Evolutionary conservation across 805 yeast genomes (phyloP).

Genomic region (Cyberlindnera maritima): DNA sequence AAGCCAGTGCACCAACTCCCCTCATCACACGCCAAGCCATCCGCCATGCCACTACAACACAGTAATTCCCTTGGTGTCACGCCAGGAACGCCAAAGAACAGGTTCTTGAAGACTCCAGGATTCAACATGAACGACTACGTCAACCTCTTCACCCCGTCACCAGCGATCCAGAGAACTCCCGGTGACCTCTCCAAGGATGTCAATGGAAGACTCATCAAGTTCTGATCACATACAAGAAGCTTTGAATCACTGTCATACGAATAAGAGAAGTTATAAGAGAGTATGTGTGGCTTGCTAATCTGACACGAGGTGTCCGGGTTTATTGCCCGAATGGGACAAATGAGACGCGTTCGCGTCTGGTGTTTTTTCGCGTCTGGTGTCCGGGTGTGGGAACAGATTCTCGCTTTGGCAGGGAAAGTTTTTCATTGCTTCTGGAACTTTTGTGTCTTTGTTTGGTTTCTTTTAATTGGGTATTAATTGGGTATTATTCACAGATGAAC

Average conservation of each 20-base stretch:
- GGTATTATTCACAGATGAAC: not conserved
- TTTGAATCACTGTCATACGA: too few relatives aligned
- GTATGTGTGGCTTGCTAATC: too few relatives aligned
- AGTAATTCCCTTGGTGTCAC: slow-evolving; percentile 16
- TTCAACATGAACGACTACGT: slow-evolving; percentile 84
- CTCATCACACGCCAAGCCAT: slow-evolving; percentile 14
- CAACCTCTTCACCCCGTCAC: slow-evolving; percentile 74
- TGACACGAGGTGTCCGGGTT: not conserved
- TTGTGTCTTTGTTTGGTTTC: not conserved
- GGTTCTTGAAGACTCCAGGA: slow-evolving; percentile 50
- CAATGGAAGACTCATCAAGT: slow-evolving; percentile 28
- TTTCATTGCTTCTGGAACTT: not conserved
- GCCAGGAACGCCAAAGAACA: slow-evolving; percentile 30
- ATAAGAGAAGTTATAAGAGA: too few relatives aligned
- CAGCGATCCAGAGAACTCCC: slow-evolving; percentile 38
- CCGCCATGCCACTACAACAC: slow-evolving; percentile 7
- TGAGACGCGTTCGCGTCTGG: not conserved
- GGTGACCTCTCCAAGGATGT: slow-evolving; percentile 28
- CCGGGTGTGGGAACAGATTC: slow-evolving; percentile 6
- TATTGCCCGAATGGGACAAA: not conserved
- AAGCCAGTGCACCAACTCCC: slow-evolving; percentile 14
- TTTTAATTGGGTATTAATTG: too few relatives aligned
- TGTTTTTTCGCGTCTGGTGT: slow-evolving; percentile 10
- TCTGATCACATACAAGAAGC: too few relatives aligned
- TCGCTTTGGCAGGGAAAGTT: slow-evolving; percentile 10